phyloP scores from a whole-genome alignment of 2,329 filamentous ascomycete species.

The Colletotrichum agaves region DNA sequence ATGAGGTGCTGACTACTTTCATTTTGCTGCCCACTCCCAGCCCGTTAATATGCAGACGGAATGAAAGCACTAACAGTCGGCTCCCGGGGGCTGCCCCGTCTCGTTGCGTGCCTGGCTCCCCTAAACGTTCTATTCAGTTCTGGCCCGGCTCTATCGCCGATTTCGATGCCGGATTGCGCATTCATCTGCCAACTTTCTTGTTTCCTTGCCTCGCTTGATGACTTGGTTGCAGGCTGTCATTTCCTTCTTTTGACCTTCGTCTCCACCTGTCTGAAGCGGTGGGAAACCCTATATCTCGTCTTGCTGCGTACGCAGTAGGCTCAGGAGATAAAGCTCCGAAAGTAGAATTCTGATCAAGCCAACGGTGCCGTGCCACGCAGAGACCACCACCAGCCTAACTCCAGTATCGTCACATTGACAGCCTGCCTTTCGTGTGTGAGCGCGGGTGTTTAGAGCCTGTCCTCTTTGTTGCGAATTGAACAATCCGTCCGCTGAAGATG shows the following conservation, averaged over 20 bases:
- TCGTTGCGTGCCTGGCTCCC: constrained; percentile 13
- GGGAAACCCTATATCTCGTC: constrained; percentile 20
- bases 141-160: constrained; percentile 19
- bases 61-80: background rate
- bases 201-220: constrained; percentile 20
- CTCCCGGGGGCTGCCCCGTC: constrained; percentile 1
- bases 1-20: background rate
- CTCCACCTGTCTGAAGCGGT: constrained; percentile 25
- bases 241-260: constrained; percentile 19
- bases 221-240: constrained; percentile 13
- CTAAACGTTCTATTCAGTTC: constrained; percentile 32
- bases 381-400: background rate
- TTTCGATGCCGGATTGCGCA: constrained; percentile 28
- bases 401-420: too few relatives aligned
- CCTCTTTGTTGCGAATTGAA: too few relatives aligned
- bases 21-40: background rate
- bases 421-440: background rate
- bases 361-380: background rate
- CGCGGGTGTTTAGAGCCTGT: too few relatives aligned
- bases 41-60: background rate
- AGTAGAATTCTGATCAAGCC: background rate
- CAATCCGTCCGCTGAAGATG: too few relatives aligned
- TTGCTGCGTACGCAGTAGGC: background rate
- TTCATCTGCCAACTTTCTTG: constrained; percentile 27
- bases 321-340: constrained; percentile 34